Base-by-base conservation (phyloP, 164 flowering plant genomes). In the Stephania cephalantha region DNA sequence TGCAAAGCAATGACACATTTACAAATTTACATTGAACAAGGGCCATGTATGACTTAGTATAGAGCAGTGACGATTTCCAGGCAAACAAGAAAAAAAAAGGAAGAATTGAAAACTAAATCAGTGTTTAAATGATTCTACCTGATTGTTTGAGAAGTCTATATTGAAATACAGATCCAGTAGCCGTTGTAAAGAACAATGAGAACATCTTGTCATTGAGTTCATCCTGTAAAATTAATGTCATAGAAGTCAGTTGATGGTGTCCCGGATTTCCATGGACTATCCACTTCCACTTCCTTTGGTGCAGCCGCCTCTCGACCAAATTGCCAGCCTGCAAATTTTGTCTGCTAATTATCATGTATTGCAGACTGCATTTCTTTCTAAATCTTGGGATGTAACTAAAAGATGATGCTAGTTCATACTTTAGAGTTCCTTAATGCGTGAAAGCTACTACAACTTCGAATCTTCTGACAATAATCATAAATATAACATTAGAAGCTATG, bases 221-320 rank as follows among this genome's bases (percentile, higher is more conserved):
- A 71, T 87, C 87, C 73, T 81, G 89, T 74, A 73, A 71, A 53
- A 79, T 79, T 75, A 81, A 85, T 9, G 91, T 85, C 17, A 93
- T 86, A 13, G 97, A 85, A 75, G 91, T 86, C 76, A 93, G 76
- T 2, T 70, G 79, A 66, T 90, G 87, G 52, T 82, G 80, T 53
- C 83, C 74, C n/a, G 95, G 92, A 78, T 85, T 84, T 82, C 86
- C 91, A 83, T 93, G 97, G 67, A 77, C 66, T 25, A 88, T 80
- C 98, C 98, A 93, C 81, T 86, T 90, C 98, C 98, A 91, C 77
- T 90, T 93, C 84, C 95, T 87, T 72, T 87, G 90, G 70, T 89
- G 84, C 70, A 89, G 69, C 70, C 89, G 72, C 75, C 98, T 87
- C 80, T 93, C 98, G 35, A 88, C 82, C 83, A 91, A 81, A 71